Evolutionary conservation across 2,329 filamentous ascomycete genomes (phyloP).

Genomic region (Epichloe gansuensis): DNA sequence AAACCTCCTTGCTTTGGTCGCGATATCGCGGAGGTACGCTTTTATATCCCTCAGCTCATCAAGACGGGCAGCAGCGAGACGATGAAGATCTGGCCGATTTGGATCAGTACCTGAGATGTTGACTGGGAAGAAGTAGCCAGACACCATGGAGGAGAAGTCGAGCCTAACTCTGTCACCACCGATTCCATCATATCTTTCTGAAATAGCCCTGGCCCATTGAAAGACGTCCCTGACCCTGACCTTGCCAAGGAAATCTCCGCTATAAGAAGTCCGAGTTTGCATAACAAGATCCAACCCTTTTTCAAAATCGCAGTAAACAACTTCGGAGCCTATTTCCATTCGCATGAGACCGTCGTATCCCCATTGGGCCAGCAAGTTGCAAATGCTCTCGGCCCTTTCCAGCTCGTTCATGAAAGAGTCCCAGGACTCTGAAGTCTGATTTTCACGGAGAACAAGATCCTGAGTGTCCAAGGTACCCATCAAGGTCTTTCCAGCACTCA

Average conservation of each 20-base stretch:
- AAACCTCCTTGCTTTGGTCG: slow-evolving; percentile 19
- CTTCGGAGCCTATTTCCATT: slow-evolving; percentile 59
- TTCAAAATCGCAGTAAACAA: slow-evolving; percentile 54
- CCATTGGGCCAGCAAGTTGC: slow-evolving; percentile 38
- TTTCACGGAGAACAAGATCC: slow-evolving; percentile 45
- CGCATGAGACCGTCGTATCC: slow-evolving; percentile 54
- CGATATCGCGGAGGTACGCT: slow-evolving; percentile 31
- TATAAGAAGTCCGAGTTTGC: slow-evolving; percentile 8
- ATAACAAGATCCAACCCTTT: slow-evolving; percentile 26
- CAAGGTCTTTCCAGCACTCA: slow-evolving; percentile 51
- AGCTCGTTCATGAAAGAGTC: slow-evolving; percentile 28
- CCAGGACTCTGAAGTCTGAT: slow-evolving; percentile 8
- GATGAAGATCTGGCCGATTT: slow-evolving; percentile 19
- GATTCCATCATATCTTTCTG: slow-evolving; percentile 34
- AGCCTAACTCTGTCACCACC: slow-evolving; percentile 28
- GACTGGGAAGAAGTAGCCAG: slow-evolving; percentile 37
- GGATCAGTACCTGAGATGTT: slow-evolving; percentile 33
- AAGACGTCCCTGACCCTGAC: slow-evolving; percentile 19
- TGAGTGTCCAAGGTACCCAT: slow-evolving; percentile 59
- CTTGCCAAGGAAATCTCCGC: background rate
- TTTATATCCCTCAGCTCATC: slow-evolving; percentile 25
- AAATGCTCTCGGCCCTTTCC: slow-evolving; percentile 42
- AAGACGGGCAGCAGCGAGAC: slow-evolving; percentile 17
- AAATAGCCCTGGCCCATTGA: slow-evolving; percentile 28
- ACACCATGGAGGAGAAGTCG: slow-evolving; percentile 40